Evolutionary conservation across 352 stramenopile species (phyloP).

Genomic region (Phytophthora pseudosyringae): DNA sequence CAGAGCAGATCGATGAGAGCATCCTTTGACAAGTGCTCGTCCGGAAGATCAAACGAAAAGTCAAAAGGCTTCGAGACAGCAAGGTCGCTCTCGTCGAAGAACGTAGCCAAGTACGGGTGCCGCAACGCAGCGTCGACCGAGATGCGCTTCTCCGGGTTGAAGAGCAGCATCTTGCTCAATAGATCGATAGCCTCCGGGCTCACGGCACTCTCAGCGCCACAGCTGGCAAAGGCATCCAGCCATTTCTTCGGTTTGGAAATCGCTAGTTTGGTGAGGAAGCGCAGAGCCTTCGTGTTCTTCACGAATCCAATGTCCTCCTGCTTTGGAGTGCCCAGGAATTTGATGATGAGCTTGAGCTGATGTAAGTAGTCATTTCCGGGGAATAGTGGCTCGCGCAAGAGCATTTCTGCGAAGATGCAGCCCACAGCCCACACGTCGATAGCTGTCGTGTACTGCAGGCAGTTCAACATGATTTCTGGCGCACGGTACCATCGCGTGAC

Average conservation of each 20-base stretch:
- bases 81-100: slow-evolving; percentile 85
- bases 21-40: slow-evolving; percentile 70
- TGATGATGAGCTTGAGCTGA: slow-evolving; percentile 85
- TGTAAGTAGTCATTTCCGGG: slow-evolving; percentile 88
- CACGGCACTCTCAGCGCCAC: slow-evolving; percentile 31
- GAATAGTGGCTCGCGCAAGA: slow-evolving; percentile 96
- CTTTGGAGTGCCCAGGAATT: slow-evolving; percentile 71
- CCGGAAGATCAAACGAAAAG: slow-evolving; percentile 72
- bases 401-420: slow-evolving; percentile 99
- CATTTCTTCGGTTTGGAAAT: slow-evolving; percentile 84
- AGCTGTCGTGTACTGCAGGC: slow-evolving; percentile 94
- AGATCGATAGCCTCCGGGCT: slow-evolving; percentile 64
- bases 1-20: slow-evolving; percentile 62
- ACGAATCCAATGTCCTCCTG: slow-evolving; percentile 84
- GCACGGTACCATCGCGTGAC: slow-evolving; percentile 89
- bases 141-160: slow-evolving; percentile 79
- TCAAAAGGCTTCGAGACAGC: slow-evolving; percentile 49
- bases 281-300: slow-evolving; percentile 90
- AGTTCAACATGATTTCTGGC: slow-evolving; percentile 95
- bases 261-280: slow-evolving; percentile 84
- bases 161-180: slow-evolving; percentile 69
- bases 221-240: slow-evolving; percentile 60
- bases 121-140: slow-evolving; percentile 61
- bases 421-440: slow-evolving; percentile 96
- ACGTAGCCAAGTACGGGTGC: slow-evolving; percentile 83